These are phyloP conservation scores for Yamadazyma epiphylla DNA, from an alignment of 1,139 yeast genomes.

Conservation along the genomic window DNA sequence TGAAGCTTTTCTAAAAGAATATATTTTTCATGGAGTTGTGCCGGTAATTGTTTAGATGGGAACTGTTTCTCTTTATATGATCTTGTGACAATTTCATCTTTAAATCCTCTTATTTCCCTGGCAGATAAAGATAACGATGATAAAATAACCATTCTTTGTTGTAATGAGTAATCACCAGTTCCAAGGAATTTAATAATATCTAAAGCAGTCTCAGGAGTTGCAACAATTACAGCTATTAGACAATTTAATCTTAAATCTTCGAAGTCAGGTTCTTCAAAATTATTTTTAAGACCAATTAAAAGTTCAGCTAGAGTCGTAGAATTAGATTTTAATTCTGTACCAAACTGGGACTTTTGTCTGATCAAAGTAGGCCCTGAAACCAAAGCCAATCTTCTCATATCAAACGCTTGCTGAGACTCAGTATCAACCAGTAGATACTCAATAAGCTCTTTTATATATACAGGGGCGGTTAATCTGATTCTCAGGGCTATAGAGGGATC, in stretches of 20 bases:
- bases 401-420: constrained; percentile 43
- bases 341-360: constrained; percentile 46
- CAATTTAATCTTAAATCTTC: constrained; percentile 46
- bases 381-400: constrained; percentile 51
- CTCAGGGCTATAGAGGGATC: constrained; percentile 43
- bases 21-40: constrained; percentile 38
- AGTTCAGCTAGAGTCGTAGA: constrained; percentile 43
- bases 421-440: constrained; percentile 46
- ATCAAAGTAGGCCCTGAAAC: constrained; percentile 51
- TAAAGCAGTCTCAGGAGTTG: constrained; percentile 39
- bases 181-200: constrained; percentile 41
- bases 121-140: constrained; percentile 57
- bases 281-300: constrained; percentile 47
- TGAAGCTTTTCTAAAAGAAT: constrained; percentile 12
- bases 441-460: constrained; percentile 62
- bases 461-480: constrained; percentile 44
- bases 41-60: constrained; percentile 47
- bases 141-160: constrained; percentile 53
- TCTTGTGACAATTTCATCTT: constrained; percentile 41
- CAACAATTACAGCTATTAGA: constrained; percentile 50
- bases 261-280: constrained; percentile 47
- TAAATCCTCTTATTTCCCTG: constrained; percentile 55
- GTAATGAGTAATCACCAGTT: constrained; percentile 64
- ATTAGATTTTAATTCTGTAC: constrained; percentile 52
- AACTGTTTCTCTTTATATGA: constrained; percentile 28